Conservation (phyloP, 2,329 filamentous ascomycete species). For the Cryphonectria naterciae region DNA sequence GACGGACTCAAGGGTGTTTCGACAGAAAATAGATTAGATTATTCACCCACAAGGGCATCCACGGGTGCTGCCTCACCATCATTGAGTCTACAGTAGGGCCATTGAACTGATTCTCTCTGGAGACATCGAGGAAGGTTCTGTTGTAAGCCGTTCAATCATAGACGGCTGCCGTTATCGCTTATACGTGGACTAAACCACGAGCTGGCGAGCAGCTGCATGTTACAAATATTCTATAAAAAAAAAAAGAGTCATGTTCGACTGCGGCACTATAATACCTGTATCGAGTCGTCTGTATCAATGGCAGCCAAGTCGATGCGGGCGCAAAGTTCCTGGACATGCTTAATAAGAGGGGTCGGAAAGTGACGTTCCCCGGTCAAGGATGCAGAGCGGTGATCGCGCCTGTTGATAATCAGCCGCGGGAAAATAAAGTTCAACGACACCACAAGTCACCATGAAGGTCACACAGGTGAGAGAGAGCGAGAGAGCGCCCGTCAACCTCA, state of each 20-base stretch:
- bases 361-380: not conserved
- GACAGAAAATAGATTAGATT: not conserved
- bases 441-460: slow-evolving; percentile 18
- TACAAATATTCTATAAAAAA: not conserved
- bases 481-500: no score
- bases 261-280: not conserved
- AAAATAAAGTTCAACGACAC: not conserved
- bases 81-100: not conserved
- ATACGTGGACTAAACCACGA: not conserved
- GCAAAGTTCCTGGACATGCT: not conserved
- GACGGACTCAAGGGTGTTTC: no score
- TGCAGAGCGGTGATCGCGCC: not conserved
- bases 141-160: no score
- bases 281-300: not conserved
- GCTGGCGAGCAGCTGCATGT: not conserved
- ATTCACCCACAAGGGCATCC: no score
- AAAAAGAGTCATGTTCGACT: no score
- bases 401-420: not conserved
- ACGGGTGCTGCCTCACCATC: not conserved
- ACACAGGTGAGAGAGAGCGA: slow-evolving; percentile 19
- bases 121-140: no score
- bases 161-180: not conserved
- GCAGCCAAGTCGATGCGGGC: not conserved
- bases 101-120: not conserved
- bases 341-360: not conserved